A percentile compares a stretch with the other conserved stretches of the same genome.
Evolutionary conservation across 1,139 yeast genomes (phyloP).

Genomic region (Taphrina pruni): DNA sequence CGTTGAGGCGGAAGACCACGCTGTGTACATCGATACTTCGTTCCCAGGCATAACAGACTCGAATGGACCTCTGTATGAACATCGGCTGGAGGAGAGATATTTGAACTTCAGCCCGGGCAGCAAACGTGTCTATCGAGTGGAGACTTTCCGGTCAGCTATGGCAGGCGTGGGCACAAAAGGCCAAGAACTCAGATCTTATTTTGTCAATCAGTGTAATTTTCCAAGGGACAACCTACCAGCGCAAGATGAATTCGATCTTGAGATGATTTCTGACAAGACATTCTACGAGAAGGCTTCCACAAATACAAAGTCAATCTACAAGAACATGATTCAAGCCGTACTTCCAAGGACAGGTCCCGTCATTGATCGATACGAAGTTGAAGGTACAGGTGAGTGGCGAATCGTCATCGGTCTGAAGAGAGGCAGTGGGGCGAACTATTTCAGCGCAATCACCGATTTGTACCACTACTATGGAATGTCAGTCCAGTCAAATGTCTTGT

Average conservation of each 20-base stretch:
- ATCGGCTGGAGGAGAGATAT: slow-evolving; percentile 79
- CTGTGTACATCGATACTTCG: slow-evolving; percentile 84
- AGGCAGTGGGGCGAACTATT: slow-evolving; percentile 83
- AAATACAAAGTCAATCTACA: slow-evolving; percentile 78
- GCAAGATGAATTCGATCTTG: slow-evolving; percentile 52
- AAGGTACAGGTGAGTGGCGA: slow-evolving; percentile 78
- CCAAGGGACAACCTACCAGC: slow-evolving; percentile 52
- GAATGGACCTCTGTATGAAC: slow-evolving; percentile 60
- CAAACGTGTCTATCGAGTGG: slow-evolving; percentile 68
- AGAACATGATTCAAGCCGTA: slow-evolving; percentile 73
- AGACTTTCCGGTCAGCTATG: slow-evolving; percentile 78
- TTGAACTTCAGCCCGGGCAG: slow-evolving; percentile 63
- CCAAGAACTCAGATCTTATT: slow-evolving; percentile 76
- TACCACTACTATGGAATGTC: slow-evolving; percentile 83
- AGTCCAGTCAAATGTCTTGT: not conserved
- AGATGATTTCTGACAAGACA: slow-evolving; percentile 66
- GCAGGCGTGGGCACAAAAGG: slow-evolving; percentile 55
- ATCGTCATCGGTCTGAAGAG: slow-evolving; percentile 88
- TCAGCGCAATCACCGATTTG: slow-evolving; percentile 83
- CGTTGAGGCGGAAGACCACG: slow-evolving; percentile 81
- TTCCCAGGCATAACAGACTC: slow-evolving; percentile 53
- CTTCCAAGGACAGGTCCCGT: slow-evolving; percentile 86
- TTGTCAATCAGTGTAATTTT: slow-evolving; percentile 81
- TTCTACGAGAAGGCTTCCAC: slow-evolving; percentile 79
- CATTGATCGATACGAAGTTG: slow-evolving; percentile 82